Evolutionary conservation across 495 filamentous ascomycete genomes (phyloP).

Genomic region (Penicillium maclennaniae): DNA sequence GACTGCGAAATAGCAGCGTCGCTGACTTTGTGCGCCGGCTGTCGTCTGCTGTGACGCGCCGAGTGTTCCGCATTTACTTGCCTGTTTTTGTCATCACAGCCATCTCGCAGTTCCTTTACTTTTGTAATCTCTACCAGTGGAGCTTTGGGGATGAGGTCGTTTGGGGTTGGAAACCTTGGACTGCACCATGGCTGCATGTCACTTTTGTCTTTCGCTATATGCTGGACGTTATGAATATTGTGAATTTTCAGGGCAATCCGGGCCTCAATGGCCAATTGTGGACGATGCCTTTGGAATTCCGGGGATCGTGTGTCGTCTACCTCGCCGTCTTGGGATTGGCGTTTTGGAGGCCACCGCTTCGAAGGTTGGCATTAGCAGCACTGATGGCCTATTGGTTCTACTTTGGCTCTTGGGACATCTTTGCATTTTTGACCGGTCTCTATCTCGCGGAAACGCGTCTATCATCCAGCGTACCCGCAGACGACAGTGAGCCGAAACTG

Average conservation of each 20-base stretch:
- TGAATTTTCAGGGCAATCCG: conserved; percentile 9
- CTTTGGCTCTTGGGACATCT: conserved; percentile 42
- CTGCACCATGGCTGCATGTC: conserved; percentile 17
- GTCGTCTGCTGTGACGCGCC: conserved; percentile 21
- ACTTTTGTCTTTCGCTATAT: conserved; percentile 17
- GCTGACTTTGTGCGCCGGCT: conserved; percentile 12
- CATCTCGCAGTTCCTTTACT: conserved; percentile 18
- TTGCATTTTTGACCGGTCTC: conserved; percentile 44
- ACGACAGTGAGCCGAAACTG: conserved; percentile 5
- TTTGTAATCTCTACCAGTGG: conserved; percentile 19
- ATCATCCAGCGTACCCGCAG: background rate
- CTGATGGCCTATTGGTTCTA: conserved; percentile 34
- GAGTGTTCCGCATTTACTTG: conserved; percentile 24
- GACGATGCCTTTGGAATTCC: conserved; percentile 49
- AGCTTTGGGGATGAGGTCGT: conserved; percentile 9
- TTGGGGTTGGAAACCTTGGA: conserved; percentile 15
- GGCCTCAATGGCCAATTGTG: conserved; percentile 38
- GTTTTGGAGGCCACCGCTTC: conserved; percentile 30
- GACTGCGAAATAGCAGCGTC: conserved; percentile 6
- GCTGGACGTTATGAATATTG: conserved; percentile 19
- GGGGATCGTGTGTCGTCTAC: conserved; percentile 45
- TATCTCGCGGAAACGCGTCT: conserved; percentile 38
- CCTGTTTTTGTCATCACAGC: conserved; percentile 13
- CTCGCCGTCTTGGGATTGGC: conserved; percentile 34
- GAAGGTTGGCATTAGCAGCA: conserved; percentile 26